A percentile compares a stretch with the other conserved stretches of the same genome.
Conservation (phyloP, 164 flowering plant species). For the Tetrastigma voinierianum region DNA sequence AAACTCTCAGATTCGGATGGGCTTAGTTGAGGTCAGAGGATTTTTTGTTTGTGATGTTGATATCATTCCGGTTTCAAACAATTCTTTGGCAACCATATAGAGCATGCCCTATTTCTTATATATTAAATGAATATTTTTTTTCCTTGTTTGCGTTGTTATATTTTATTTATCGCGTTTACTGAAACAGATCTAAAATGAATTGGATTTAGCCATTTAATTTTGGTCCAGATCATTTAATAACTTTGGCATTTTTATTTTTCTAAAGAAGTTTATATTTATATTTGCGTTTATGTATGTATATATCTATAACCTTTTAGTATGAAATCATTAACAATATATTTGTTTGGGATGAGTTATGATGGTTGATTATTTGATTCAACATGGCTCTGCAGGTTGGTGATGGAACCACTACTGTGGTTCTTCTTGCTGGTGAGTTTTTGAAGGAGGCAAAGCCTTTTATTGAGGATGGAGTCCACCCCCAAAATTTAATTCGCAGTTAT, state of each 20-base stretch:
- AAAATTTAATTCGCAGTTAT: conserved; percentile 84
- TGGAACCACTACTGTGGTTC: conserved; percentile 96
- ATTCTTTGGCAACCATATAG: background rate
- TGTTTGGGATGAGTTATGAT: no score
- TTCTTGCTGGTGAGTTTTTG: conserved; percentile 91
- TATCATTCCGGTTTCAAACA: background rate
- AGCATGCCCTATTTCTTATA: background rate
- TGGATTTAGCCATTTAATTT: background rate
- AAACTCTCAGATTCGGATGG: no score
- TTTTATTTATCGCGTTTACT: background rate
- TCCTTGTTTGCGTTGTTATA: background rate
- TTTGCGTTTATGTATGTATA: no score
- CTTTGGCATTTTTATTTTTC: no score
- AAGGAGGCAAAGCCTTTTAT: conserved; percentile 97
- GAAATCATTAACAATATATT: no score
- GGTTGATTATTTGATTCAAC: no score
- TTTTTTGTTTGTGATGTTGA: no score
- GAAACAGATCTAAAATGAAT: background rate
- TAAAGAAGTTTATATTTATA: no score
- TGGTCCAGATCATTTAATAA: no score
- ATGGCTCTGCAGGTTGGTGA: conserved; percentile 77
- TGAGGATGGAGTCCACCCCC: conserved; percentile 96
- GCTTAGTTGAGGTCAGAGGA: no score
- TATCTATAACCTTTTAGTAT: no score
- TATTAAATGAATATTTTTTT: background rate